Evolutionary conservation across 768 basidiomycete genomes (phyloP), one percentile per base, ranked within the genome.

Genomic region (Inosperma sp.): DNA sequence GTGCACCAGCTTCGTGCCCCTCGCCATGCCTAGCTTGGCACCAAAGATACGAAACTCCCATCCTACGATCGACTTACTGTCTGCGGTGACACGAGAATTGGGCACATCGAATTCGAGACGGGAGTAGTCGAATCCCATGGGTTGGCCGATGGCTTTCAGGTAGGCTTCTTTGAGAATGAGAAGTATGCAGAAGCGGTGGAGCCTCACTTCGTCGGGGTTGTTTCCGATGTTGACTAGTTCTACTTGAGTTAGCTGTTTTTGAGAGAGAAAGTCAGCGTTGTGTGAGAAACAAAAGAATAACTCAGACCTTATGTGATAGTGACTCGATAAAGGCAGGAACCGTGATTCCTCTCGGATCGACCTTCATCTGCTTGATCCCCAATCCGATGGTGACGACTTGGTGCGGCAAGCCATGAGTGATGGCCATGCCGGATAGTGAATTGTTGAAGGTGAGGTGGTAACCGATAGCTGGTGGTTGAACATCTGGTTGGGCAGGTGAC

Each of bases 21-120:
- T 75, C 12, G 80, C 79, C 3, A 89, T 83, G 14, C 84, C 86
- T 13, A 91, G 76, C 48, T 80, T 79, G 12, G 85, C 80, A 50
- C 77, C 78, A 77, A 86, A 93, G 34, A 92, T 71, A 7, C 90
- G 79, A 67, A 93, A 91, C 64, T 93, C 90, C 90, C 90, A 93
- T 0, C 90, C 90, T n/a, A 75, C 72, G 0, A 92, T 72, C 2
- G 80, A 77, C 35, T 80, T 77, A 4, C 81, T 80, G 63, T 92
- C 90, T 2, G 84, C 85, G 1, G 68, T 74, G 6, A 83, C 86
- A 3, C 67, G 74, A 54, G 79, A 71, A 30, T 76, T 76, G 10
- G 57, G 83, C 41, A 91, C 78, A 65, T 90, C 81, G 72, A 90
- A 89, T 57, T 91, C 86, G 55, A 93, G 80, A 2, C 88, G 82